These are phyloP conservation scores for Scolecobasidium constrictum DNA, from an alignment of 2,329 filamentous ascomycete species.

Conservation along the genomic window DNA sequence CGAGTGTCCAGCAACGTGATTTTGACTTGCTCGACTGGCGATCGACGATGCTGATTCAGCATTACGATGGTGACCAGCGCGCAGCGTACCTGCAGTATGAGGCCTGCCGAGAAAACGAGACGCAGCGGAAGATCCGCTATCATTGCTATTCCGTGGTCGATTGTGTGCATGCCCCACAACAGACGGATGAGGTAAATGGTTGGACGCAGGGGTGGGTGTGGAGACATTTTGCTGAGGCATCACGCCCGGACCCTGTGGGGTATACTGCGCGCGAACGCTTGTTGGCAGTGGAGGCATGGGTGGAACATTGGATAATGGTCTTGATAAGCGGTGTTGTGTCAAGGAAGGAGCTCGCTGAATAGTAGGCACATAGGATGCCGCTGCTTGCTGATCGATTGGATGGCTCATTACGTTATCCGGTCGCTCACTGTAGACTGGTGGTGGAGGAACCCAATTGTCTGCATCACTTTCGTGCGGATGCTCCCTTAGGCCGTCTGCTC, in stretches of 20 bases:
- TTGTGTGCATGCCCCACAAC: too few species aligned
- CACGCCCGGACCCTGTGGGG: neutral
- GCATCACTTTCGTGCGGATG: constrained; percentile 79
- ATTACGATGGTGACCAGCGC: neutral
- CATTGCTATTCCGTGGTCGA: too few species aligned
- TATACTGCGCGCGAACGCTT: neutral
- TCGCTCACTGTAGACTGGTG: constrained; percentile 66
- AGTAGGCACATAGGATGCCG: neutral
- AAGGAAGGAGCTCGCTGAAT: neutral
- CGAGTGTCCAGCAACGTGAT: neutral
- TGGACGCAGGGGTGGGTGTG: neutral
- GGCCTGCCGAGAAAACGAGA: neutral
- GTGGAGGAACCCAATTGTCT: constrained; percentile 80
- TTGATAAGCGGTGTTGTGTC: neutral
- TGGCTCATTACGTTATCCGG: constrained; percentile 18
- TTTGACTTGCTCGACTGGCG: neutral
- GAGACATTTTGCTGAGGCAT: neutral
- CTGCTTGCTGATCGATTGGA: constrained; percentile 4
- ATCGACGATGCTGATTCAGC: neutral
- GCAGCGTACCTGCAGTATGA: neutral
- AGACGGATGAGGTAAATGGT: too few species aligned
- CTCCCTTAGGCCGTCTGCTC: constrained; percentile 59
- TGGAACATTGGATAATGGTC: neutral
- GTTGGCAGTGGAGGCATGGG: neutral
- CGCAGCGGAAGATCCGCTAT: too few species aligned